Evolutionary conservation across 2,329 filamentous ascomycete genomes (phyloP).

Genomic region (Talaromyces sp.): DNA sequence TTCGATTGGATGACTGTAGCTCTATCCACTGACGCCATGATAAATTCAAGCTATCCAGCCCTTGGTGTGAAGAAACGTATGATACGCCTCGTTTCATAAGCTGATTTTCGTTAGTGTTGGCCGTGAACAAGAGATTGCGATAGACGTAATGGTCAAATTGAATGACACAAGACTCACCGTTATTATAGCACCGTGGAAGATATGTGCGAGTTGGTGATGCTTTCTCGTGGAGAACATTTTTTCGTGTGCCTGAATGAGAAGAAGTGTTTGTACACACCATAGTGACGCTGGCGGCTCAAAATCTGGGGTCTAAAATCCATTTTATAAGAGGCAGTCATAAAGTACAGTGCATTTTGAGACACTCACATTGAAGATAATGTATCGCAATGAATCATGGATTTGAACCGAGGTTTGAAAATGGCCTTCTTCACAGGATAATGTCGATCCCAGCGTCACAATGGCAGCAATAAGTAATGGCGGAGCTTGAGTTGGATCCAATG

Average conservation of each 20-base stretch:
- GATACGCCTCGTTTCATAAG: constrained; percentile 29
- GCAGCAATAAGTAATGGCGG: constrained; percentile 29
- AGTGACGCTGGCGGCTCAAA: constrained; percentile 32
- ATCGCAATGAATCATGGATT: constrained; percentile 29
- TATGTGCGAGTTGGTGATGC: constrained; percentile 32
- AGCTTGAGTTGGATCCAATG: constrained; percentile 19
- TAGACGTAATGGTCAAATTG: not conserved
- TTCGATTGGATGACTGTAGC: constrained; percentile 27
- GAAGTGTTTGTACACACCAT: constrained; percentile 32
- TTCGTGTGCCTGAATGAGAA: constrained; percentile 29
- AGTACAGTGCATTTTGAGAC: not conserved
- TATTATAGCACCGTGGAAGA: constrained; percentile 33
- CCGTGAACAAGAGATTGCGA: not conserved
- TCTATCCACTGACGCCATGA: constrained; percentile 31
- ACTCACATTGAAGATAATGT: constrained; percentile 26
- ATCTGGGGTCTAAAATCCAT: constrained; percentile 11
- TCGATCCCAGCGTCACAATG: constrained; percentile 30
- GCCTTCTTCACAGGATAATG: constrained; percentile 21
- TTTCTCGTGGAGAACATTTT: constrained; percentile 27
- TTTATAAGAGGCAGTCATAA: not conserved
- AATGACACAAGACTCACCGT: constrained; percentile 16
- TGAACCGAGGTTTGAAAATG: constrained; percentile 22
- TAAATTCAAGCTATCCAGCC: constrained; percentile 10
- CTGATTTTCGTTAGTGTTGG: constrained; percentile 2
- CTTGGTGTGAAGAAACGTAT: constrained; percentile 13